phyloP scores from a whole-genome alignment of 495 filamentous ascomycete genomes.

The Trichoderma parareesei region DNA sequence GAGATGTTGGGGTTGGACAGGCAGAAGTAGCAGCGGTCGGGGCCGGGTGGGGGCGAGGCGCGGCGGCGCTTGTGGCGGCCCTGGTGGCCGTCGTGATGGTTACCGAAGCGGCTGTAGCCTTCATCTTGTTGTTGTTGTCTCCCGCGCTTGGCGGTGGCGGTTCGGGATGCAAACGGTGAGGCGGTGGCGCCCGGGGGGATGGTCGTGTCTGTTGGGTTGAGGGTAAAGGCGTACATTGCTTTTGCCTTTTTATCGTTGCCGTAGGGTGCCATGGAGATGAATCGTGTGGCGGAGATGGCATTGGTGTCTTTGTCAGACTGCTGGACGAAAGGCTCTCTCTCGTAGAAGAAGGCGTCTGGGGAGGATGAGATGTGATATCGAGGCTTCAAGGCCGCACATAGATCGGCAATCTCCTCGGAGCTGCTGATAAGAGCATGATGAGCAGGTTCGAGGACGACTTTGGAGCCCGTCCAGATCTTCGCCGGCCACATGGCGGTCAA shows the following conservation, averaged over 20 bases:
- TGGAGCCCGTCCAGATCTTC: constrained; percentile 48
- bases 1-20: constrained; percentile 73
- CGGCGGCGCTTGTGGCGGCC: constrained; percentile 45
- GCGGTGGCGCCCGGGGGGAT: constrained; percentile 61
- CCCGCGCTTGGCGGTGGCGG: constrained; percentile 48
- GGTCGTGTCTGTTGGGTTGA: constrained; percentile 52
- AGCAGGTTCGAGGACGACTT: constrained; percentile 32
- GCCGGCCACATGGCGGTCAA: constrained; percentile 81
- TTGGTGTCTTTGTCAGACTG: constrained; percentile 22
- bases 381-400: constrained; percentile 69
- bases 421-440: constrained; percentile 34
- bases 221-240: constrained; percentile 81
- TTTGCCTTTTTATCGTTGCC: constrained; percentile 68
- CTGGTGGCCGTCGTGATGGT: constrained; percentile 45
- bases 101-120: constrained; percentile 56
- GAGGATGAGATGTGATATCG: constrained; percentile 80
- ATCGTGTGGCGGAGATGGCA: constrained; percentile 63
- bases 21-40: constrained; percentile 89
- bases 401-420: constrained; percentile 54
- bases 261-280: constrained; percentile 75
- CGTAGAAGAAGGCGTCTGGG: constrained; percentile 57
- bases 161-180: constrained; percentile 49
- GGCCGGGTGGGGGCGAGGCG: constrained; percentile 53
- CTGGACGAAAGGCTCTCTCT: constrained; percentile 90
- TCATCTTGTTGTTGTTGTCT: constrained; percentile 38